These are phyloP conservation scores for Murraya paniculata DNA, from an alignment of 345 rosid species.

Conservation along the genomic window DNA sequence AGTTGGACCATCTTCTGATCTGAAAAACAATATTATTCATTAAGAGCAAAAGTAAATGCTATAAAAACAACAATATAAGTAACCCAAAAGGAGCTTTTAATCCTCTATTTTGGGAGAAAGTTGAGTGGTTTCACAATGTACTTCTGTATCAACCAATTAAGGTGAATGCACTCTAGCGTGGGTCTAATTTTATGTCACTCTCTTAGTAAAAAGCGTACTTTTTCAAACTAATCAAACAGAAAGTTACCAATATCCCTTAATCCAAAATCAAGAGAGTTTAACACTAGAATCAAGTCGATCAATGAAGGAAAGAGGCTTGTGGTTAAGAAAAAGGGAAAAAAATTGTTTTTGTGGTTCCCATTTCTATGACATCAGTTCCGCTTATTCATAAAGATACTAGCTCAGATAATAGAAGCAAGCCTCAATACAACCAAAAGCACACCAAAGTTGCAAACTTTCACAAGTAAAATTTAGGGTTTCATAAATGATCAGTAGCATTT, in stretches of 20 bases:
- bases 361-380: not conserved
- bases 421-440: not conserved
- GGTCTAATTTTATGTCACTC: not conserved
- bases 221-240: not conserved
- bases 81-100: not conserved
- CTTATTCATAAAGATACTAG: not conserved
- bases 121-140: not conserved
- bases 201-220: not conserved
- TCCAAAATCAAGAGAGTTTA: not conserved
- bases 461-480: not conserved
- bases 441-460: not conserved
- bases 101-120: not conserved
- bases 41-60: not conserved
- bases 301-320: not conserved
- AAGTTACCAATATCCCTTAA: not conserved
- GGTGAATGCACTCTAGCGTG: not conserved
- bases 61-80: not conserved
- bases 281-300: not conserved
- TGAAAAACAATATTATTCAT: slow-evolving; percentile 18
- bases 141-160: not conserved
- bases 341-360: not conserved
- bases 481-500: not conserved
- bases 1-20: slow-evolving; percentile 64
- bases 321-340: too few species aligned
- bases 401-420: not conserved